A percentile compares a stretch with the other conserved stretches of the same genome.
phyloP scores from a whole-genome alignment of 2,329 filamentous ascomycete species.

The Acephala macrosclerotiorum region DNA sequence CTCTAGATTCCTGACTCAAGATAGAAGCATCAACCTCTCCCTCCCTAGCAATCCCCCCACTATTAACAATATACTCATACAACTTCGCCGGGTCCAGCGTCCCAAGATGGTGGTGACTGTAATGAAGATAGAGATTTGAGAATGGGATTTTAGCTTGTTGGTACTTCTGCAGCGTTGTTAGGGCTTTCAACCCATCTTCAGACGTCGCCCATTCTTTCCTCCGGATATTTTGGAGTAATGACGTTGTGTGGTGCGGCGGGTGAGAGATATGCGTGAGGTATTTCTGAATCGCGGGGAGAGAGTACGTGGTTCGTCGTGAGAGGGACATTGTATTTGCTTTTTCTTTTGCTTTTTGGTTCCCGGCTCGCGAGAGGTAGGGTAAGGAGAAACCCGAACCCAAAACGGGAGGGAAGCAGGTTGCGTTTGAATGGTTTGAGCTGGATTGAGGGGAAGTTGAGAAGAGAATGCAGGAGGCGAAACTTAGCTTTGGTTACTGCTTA shows the following conservation, averaged over 20 bases:
- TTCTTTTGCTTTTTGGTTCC: neutral
- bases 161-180: slow-evolving; percentile 36
- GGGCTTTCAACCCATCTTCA: neutral
- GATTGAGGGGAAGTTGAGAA: too few relatives aligned
- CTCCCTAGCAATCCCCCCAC: slow-evolving; percentile 19
- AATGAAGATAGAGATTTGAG: slow-evolving; percentile 64
- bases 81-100: slow-evolving; percentile 54
- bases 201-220: slow-evolving; percentile 13
- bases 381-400: too few relatives aligned
- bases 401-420: too few relatives aligned
- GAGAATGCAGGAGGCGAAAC: too few relatives aligned
- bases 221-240: slow-evolving; percentile 9
- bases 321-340: slow-evolving; percentile 8
- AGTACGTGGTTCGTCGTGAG: slow-evolving; percentile 20
- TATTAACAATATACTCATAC: slow-evolving; percentile 55
- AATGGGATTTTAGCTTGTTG: slow-evolving; percentile 61
- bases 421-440: too few relatives aligned
- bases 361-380: neutral
- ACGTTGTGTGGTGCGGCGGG: slow-evolving; percentile 1
- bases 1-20: neutral
- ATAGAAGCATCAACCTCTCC: neutral
- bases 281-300: slow-evolving; percentile 21
- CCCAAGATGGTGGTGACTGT: slow-evolving; percentile 49
- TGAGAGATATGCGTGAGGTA: slow-evolving; percentile 27
- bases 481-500: too few relatives aligned